Evolutionary conservation across 2,329 filamentous ascomycete genomes (phyloP), one percentile per base, ranked within the genome.

Genomic region (Diaporthe velutina): DNA sequence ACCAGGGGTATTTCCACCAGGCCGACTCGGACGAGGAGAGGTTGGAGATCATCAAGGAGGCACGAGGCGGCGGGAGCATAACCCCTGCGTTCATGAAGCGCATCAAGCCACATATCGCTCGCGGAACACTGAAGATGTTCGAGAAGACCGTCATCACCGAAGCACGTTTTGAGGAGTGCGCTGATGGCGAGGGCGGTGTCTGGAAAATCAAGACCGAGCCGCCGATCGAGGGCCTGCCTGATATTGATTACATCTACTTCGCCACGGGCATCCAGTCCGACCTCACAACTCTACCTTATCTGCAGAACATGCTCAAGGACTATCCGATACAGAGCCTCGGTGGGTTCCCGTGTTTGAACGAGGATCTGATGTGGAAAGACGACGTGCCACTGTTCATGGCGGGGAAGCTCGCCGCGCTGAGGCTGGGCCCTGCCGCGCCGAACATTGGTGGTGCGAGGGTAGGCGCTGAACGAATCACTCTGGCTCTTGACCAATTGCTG

Each of bases 1-100:
- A 94, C 78, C 93, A 96, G 80, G 92, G 94, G 0, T 88, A 88
- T 0, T 97, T 96, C 82, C 96, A 93, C 93, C 91, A 90, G 9
- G 93, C 93, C 4, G 93, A 95, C 78, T 90, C 89, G 8, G 92
- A 95, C 75, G 88, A 91, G 35, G 89, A 96, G 82, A 88, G 93
- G 3, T 87, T 92, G 40, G 87, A 91, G 48, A 93, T 94, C 82
- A 88, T 94, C 76, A 87, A 88, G 77, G 83, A 86, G 58, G 94
- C 94, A 0, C 88, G 93, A 9, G 91, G 92, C 22, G 94, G 94
- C 3, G 94, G 94, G n/a, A 95, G 93, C 81, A 90, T 96, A 77
- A 95, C 92, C 5, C 92, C 93, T 0, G 85, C 87, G 0, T 95
- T 92, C 81, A 85, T 90, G 76, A 94, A 92, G 80, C 87, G 91